Conservation (phyloP, 192 early-diverging fungal genomes). For the Coemansia sp. region DNA sequence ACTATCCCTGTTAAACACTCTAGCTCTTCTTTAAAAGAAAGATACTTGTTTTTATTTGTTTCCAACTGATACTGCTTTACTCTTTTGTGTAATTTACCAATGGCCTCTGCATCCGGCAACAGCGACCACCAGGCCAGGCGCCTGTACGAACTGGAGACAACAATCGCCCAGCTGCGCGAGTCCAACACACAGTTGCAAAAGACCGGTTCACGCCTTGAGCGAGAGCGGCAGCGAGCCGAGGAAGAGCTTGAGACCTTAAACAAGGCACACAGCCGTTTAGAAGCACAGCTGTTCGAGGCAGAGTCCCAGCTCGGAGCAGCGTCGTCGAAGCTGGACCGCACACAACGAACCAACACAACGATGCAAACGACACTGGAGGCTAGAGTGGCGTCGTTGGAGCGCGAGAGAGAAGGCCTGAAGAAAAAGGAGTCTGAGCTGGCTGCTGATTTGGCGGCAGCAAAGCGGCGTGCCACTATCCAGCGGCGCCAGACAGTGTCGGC, state of each 20-base stretch:
- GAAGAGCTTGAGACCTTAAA: slow-evolving; percentile 47
- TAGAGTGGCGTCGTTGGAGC: slow-evolving; percentile 27
- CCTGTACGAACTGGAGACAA: slow-evolving; percentile 47
- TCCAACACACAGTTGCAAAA: slow-evolving; percentile 20
- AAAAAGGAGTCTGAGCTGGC: slow-evolving; percentile 35
- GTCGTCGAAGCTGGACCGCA: slow-evolving; percentile 22
- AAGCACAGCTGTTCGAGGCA: slow-evolving; percentile 37
- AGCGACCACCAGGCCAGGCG: slow-evolving; percentile 26
- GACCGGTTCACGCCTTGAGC: slow-evolving; percentile 29
- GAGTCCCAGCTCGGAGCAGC: slow-evolving; percentile 32
- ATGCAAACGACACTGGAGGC: slow-evolving; percentile 18
- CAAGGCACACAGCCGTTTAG: slow-evolving; percentile 43
- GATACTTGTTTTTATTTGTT: background rate
- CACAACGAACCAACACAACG: slow-evolving; percentile 26
- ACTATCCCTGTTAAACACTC: too few relatives aligned
- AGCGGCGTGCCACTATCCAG: slow-evolving; percentile 34
- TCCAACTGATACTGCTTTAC: slow-evolving; percentile 3
- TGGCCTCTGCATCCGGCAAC: slow-evolving; percentile 2
- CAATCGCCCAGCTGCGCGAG: slow-evolving; percentile 38
- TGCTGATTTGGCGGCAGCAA: slow-evolving; percentile 40
- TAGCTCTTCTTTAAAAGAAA: background rate
- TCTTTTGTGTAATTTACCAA: background rate
- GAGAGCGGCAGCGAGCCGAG: slow-evolving; percentile 25
- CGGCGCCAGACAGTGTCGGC: slow-evolving; percentile 52
- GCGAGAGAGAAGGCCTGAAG: slow-evolving; percentile 48